These are phyloP conservation scores for Kalmusia sp. DNA, from an alignment of 2,329 filamentous ascomycete species.

Conservation along the genomic window DNA sequence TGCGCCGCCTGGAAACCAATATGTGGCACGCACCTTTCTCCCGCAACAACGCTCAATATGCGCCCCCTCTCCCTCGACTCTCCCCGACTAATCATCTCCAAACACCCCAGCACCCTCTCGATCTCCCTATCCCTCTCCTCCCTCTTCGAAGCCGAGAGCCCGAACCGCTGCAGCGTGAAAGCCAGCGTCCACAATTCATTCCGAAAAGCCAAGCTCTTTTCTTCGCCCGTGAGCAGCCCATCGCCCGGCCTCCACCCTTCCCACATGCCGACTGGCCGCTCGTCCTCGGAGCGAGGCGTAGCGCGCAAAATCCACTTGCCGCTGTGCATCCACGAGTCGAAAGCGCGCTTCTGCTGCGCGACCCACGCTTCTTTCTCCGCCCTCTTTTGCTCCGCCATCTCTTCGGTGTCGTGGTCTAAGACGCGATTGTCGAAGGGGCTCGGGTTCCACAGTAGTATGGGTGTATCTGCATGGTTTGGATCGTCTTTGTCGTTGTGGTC, in stretches of 20 bases:
- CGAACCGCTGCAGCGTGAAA: slow-evolving; percentile 5
- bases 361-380: background rate
- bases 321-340: background rate
- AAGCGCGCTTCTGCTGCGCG: background rate
- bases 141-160: background rate
- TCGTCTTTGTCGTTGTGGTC: too few species aligned
- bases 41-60: background rate
- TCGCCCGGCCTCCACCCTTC: background rate
- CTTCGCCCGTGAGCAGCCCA: background rate
- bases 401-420: too few species aligned
- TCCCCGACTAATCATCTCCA: background rate
- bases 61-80: background rate
- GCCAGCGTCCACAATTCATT: slow-evolving; percentile 6
- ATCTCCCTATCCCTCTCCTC: background rate
- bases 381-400: background rate
- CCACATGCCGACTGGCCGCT: background rate
- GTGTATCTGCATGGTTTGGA: too few species aligned
- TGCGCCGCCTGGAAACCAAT: background rate
- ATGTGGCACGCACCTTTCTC: background rate
- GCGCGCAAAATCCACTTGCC: background rate
- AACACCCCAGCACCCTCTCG: background rate
- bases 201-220: background rate
- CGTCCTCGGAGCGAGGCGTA: background rate
- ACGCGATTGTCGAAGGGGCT: too few species aligned
- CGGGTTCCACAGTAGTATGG: too few species aligned